Conservation (phyloP, 768 basidiomycete genomes). For the Podaxis mareebaensis region DNA sequence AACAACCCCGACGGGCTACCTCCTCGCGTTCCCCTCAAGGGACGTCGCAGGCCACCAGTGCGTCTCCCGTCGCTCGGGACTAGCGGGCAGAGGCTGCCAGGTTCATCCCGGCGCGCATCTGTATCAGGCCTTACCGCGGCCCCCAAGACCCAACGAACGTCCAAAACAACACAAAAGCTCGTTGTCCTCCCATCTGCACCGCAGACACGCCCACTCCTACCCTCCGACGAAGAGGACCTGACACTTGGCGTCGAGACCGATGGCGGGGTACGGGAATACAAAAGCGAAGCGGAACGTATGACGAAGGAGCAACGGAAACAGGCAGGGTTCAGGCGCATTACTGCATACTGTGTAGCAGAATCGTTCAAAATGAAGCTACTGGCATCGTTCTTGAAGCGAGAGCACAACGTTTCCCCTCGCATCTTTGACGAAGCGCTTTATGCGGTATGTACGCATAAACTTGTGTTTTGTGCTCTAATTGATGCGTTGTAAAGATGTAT, state of each 20-base stretch:
- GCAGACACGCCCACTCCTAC: constrained; percentile 70
- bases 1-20: not conserved
- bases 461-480: constrained; percentile 12
- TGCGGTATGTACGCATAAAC: constrained; percentile 58
- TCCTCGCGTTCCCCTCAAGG: not conserved
- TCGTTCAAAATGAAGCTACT: constrained; percentile 82
- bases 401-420: constrained; percentile 86
- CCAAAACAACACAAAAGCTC: constrained; percentile 89
- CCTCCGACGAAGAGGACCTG: constrained; percentile 13
- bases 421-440: constrained; percentile 94
- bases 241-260: constrained; percentile 29
- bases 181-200: constrained; percentile 89
- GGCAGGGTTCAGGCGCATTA: constrained; percentile 79
- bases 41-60: constrained; percentile 8
- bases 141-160: constrained; percentile 71
- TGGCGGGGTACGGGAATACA: constrained; percentile 70
- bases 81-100: constrained; percentile 9
- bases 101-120: constrained; percentile 6
- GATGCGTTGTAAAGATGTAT: constrained; percentile 63
- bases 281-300: constrained; percentile 89
- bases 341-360: constrained; percentile 89
- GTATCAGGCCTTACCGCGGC: constrained; percentile 14
- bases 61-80: constrained; percentile 6
- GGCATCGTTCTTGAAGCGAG: constrained; percentile 84
- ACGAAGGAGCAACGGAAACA: constrained; percentile 80